These are phyloP conservation scores for Hypsizygus marmoreus DNA, from an alignment of 768 basidiomycete genomes.

Conservation along the genomic window DNA sequence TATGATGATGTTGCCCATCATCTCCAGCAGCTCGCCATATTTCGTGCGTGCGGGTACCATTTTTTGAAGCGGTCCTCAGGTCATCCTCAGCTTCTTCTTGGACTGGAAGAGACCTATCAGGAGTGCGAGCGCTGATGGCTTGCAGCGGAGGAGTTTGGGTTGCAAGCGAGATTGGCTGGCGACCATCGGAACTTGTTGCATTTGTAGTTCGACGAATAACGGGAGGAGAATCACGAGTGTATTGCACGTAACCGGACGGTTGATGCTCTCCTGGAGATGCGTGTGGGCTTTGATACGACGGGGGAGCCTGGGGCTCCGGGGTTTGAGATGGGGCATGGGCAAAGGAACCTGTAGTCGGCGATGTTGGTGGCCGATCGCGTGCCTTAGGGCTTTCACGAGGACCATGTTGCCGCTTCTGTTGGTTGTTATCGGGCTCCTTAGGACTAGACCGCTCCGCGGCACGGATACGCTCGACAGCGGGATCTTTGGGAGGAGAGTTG, in stretches of 20 bases:
- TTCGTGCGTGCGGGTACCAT: constrained; percentile 25
- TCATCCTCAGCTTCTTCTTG: constrained; percentile 81
- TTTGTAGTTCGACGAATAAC: constrained; percentile 30
- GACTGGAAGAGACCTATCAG: constrained; percentile 73
- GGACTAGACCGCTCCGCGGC: constrained; percentile 54
- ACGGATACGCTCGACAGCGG: constrained; percentile 57
- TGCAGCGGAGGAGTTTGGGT: constrained; percentile 61
- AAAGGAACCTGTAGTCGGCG: constrained; percentile 35
- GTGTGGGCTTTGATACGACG: constrained; percentile 49
- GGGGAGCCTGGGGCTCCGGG: constrained; percentile 54
- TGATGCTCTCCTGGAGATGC: constrained; percentile 48
- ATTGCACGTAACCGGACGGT: constrained; percentile 46
- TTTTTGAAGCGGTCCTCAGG: constrained; percentile 36
- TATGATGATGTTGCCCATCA: constrained; percentile 33
- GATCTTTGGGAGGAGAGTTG: constrained; percentile 52
- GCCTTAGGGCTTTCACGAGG: constrained; percentile 49
- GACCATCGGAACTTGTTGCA: constrained; percentile 24
- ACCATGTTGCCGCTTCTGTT: constrained; percentile 38
- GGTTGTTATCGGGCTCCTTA: constrained; percentile 49
- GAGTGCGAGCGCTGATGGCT: constrained; percentile 53
- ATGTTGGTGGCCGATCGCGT: constrained; percentile 45
- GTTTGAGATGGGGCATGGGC: constrained; percentile 45
- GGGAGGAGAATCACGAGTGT: constrained; percentile 49
- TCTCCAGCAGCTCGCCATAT: constrained; percentile 30
- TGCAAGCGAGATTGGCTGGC: constrained; percentile 37